These are phyloP conservation scores for Xylariaceae sp. DNA, from an alignment of 2,329 filamentous ascomycete species.

Conservation along the genomic window DNA sequence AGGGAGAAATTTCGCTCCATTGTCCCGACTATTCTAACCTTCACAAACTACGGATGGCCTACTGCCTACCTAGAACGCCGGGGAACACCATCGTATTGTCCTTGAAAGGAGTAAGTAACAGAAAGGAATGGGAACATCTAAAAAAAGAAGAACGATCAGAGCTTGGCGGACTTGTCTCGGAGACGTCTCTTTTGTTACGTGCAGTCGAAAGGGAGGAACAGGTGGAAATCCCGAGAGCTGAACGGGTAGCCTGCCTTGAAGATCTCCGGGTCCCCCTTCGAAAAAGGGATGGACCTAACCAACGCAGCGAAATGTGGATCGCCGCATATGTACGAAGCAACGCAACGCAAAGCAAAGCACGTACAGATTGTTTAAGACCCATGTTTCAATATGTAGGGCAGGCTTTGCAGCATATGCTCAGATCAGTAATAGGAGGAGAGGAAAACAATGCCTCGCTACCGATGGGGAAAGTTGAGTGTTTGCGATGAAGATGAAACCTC, in stretches of 20 bases:
- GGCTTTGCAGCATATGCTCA: background rate
- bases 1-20: background rate
- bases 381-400: background rate
- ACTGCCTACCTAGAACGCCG: too few relatives aligned
- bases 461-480: background rate
- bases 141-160: too few relatives aligned
- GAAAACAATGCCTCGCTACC: background rate
- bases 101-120: background rate
- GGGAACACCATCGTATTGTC: background rate
- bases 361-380: background rate
- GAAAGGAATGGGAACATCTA: too few relatives aligned
- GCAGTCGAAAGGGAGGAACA: too few relatives aligned
- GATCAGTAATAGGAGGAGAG: background rate
- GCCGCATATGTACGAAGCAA: background rate
- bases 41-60: background rate
- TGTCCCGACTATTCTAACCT: background rate
- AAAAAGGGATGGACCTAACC: background rate
- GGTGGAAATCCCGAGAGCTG: background rate
- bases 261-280: background rate
- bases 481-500: background rate
- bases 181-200: too few relatives aligned
- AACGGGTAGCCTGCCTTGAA: background rate
- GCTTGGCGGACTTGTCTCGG: too few relatives aligned
- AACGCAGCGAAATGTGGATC: background rate
- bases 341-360: background rate